A percentile compares a stretch with the other conserved stretches of the same genome.
phyloP scores from a whole-genome alignment of 257 asterid species.

The Echium plantagineum region DNA sequence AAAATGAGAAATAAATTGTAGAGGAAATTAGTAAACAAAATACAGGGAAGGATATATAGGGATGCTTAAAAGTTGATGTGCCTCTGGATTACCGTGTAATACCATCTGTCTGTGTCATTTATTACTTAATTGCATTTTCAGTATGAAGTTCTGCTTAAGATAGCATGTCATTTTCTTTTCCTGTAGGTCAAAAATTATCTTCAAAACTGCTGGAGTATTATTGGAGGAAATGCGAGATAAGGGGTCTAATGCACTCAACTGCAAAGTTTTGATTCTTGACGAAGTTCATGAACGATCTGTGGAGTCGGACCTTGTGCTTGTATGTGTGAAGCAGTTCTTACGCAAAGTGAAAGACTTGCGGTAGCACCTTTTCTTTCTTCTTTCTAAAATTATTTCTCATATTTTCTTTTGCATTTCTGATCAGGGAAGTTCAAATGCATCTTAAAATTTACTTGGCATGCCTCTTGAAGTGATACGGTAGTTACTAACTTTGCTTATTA shows the following conservation, averaged over 20 bases:
- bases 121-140: neutral
- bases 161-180: too few species aligned
- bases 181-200: constrained; percentile 73
- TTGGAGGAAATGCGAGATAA: constrained; percentile 95
- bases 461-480: neutral
- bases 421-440: neutral
- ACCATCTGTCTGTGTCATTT: too few species aligned
- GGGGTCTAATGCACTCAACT: constrained; percentile 74
- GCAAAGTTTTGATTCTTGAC: constrained; percentile 88
- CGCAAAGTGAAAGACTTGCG: constrained; percentile 53
- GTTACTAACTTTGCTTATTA: constrained; percentile 20
- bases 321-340: constrained; percentile 85
- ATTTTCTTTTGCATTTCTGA: neutral
- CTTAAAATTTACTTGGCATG: neutral
- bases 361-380: constrained; percentile 19
- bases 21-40: too few species aligned
- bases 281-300: constrained; percentile 99
- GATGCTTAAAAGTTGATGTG: too few species aligned
- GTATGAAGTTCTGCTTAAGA: neutral
- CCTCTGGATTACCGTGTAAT: too few species aligned
- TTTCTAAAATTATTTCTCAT: neutral
- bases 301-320: constrained; percentile 96
- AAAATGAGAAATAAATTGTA: too few species aligned
- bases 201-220: constrained; percentile 98
- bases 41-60: too few species aligned